phyloP scores from a whole-genome alignment of 805 yeast genomes.

The Metschnikowia matae region DNA sequence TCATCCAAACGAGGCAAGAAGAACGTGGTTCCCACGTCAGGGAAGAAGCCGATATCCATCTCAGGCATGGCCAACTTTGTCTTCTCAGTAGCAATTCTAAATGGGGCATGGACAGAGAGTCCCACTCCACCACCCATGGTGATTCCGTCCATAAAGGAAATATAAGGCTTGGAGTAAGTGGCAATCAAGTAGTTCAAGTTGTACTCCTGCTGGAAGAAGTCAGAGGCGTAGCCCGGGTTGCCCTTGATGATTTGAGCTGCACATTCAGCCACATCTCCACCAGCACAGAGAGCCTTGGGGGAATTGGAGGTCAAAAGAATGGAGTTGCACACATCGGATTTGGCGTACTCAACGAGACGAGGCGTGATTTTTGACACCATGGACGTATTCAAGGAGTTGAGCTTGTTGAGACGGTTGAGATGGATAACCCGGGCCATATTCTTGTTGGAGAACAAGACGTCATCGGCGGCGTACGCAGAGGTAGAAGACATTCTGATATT shows the following conservation, averaged over 20 bases:
- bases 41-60: conserved; percentile 92
- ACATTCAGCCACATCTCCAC: conserved; percentile 89
- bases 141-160: conserved; percentile 85
- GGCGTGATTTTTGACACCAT: conserved; percentile 75
- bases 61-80: conserved; percentile 97
- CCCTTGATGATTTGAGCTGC: conserved; percentile 55
- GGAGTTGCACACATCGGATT: conserved; percentile 59
- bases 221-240: conserved; percentile 46
- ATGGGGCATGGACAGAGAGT: conserved; percentile 82
- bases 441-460: conserved; percentile 59
- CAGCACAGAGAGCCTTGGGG: conserved; percentile 85
- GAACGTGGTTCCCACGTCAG: conserved; percentile 93
- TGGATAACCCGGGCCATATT: conserved; percentile 69
- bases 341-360: conserved; percentile 70
- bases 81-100: conserved; percentile 87
- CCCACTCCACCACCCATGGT: conserved; percentile 99
- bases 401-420: conserved; percentile 74
- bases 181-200: conserved; percentile 73
- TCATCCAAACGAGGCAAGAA: conserved; percentile 81
- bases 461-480: conserved; percentile 33
- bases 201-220: conserved; percentile 78
- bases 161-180: conserved; percentile 80
- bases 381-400: conserved; percentile 75
- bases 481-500: conserved; percentile 20
- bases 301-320: conserved; percentile 63